Evolutionary conservation across 306 rosid species (phyloP).

Genomic region (Fragaria iinumae): DNA sequence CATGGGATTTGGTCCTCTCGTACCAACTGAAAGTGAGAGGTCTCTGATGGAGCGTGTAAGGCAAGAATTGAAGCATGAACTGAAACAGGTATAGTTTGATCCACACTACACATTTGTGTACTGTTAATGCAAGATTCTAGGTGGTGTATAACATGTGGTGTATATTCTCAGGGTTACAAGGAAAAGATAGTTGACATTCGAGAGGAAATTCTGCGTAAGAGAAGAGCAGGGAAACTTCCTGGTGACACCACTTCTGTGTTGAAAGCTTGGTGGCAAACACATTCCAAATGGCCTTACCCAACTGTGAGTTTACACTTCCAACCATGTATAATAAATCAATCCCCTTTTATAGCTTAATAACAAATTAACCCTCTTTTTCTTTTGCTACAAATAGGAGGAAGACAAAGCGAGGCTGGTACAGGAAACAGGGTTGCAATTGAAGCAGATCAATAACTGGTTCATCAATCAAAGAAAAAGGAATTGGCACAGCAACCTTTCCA

Average conservation of each 20-base stretch:
- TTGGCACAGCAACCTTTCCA: slow-evolving; percentile 77
- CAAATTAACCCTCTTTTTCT: not conserved
- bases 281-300: slow-evolving; percentile 97
- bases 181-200: slow-evolving; percentile 85
- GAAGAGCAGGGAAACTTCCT: slow-evolving; percentile 98
- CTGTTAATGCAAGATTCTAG: not conserved
- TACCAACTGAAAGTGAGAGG: slow-evolving; percentile 87
- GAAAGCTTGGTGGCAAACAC: slow-evolving; percentile 97
- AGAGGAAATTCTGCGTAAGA: slow-evolving; percentile 94
- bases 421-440: slow-evolving; percentile 91
- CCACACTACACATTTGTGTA: not conserved
- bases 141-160: slow-evolving; percentile 3
- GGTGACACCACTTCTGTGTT: slow-evolving; percentile 95
- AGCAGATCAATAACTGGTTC: slow-evolving; percentile 62
- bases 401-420: slow-evolving; percentile 87
- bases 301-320: slow-evolving; percentile 52
- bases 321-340: not conserved
- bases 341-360: not conserved
- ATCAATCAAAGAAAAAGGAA: slow-evolving; percentile 75
- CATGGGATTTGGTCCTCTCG: slow-evolving; percentile 86
- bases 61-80: slow-evolving; percentile 78
- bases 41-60: slow-evolving; percentile 94
- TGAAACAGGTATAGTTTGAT: slow-evolving; percentile 56
- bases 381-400: slow-evolving; percentile 56
- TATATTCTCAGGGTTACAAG: slow-evolving; percentile 69